phyloP scores from a whole-genome alignment of 108 stramenopile genomes.

The Aurantiochytrium sp. region DNA sequence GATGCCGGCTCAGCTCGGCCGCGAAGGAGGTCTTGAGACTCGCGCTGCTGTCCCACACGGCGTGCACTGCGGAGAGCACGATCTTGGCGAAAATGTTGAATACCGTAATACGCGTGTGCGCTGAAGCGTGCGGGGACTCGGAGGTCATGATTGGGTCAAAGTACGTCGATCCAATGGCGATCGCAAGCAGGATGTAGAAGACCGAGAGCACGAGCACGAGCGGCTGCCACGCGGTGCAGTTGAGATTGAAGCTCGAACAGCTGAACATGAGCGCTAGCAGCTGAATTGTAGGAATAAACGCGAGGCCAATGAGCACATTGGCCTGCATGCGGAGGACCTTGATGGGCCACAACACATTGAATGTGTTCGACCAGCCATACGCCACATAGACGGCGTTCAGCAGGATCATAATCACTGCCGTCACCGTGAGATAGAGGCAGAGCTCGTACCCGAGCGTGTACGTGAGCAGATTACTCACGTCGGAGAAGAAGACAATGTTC shows the following conservation, averaged over 20 bases:
- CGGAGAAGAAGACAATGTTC: neutral
- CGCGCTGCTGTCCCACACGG: neutral
- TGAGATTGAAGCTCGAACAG: neutral
- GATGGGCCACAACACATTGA: neutral
- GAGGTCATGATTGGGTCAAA: neutral
- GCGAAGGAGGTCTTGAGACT: neutral
- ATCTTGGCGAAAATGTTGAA: neutral
- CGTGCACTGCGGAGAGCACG: neutral
- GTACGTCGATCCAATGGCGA: neutral
- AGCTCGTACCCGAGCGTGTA: neutral
- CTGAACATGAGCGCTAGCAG: neutral
- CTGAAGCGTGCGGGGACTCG: neutral
- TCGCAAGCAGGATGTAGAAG: neutral
- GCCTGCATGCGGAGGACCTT: neutral
- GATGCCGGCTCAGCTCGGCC: neutral
- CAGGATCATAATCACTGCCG: neutral
- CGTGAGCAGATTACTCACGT: neutral
- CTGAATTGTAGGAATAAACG: neutral
- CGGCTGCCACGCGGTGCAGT: neutral
- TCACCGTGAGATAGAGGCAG: neutral
- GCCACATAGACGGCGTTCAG: neutral
- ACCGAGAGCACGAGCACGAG: neutral
- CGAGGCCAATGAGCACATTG: neutral
- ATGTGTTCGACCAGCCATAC: slow-evolving; percentile 1
- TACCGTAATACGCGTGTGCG: neutral